phyloP scores from a whole-genome alignment of 2,329 filamentous ascomycete genomes.

The Penicillium sp. region DNA sequence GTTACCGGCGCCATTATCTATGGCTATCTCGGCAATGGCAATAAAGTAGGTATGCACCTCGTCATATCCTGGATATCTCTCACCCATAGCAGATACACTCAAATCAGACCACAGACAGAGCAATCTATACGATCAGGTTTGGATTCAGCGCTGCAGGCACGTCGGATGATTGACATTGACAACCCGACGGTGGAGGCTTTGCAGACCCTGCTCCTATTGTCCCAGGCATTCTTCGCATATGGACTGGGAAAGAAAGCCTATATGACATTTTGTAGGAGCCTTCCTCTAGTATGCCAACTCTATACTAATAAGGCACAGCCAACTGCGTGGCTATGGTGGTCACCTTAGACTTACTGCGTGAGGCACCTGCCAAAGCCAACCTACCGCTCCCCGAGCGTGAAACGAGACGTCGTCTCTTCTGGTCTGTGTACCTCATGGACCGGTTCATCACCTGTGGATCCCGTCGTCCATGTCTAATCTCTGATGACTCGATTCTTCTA shows the following conservation, averaged over 20 bases:
- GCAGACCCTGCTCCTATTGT: constrained; percentile 68
- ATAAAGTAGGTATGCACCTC: constrained; percentile 49
- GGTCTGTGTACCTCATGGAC: constrained; percentile 82
- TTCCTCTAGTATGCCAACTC: background rate
- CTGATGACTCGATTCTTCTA: constrained; percentile 68
- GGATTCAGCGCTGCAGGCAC: constrained; percentile 64
- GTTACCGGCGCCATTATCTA: constrained; percentile 48
- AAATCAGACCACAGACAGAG: constrained; percentile 61
- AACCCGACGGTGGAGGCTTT: constrained; percentile 73
- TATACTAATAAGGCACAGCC: constrained; percentile 43
- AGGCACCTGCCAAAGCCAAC: constrained; percentile 58
- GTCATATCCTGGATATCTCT: background rate
- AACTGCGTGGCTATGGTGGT: constrained; percentile 76
- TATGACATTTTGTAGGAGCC: constrained; percentile 66
- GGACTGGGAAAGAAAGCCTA: constrained; percentile 80
- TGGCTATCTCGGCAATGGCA: constrained; percentile 54
- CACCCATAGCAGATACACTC: constrained; percentile 56
- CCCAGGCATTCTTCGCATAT: constrained; percentile 67
- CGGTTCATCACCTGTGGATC: constrained; percentile 77
- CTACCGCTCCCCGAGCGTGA: constrained; percentile 66
- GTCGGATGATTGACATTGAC: constrained; percentile 67
- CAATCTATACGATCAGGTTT: constrained; percentile 63
- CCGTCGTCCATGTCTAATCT: constrained; percentile 71
- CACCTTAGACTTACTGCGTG: constrained; percentile 73
- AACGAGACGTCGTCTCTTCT: constrained; percentile 73